Base-by-base conservation (phyloP, 2,329 filamentous ascomycete species). In the Mollisia scopiformis region DNA sequence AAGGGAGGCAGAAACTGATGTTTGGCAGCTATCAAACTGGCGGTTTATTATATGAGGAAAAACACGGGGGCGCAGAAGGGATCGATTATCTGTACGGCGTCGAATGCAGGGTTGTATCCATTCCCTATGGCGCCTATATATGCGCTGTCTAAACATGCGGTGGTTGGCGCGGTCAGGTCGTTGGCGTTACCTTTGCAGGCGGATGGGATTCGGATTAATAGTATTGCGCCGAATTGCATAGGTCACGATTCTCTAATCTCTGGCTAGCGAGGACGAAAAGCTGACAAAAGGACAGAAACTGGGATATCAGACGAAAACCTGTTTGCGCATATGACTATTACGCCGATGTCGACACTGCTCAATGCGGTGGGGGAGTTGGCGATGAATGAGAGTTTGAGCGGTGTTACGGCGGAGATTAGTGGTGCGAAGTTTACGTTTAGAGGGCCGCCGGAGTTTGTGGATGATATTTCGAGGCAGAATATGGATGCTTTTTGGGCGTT, bases 91-190 rank as follows among this genome's bases (percentile, higher is more conserved):
- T 83, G 81, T 73, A 84, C 82, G 0, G 78, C 82, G 0, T 83
- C 81, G 3, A 83, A 83, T 67, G 81, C 80, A 1, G 82, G 82
- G 0, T 54, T 84, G 1, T 84, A 84, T 62, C 75, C 80, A 0
- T 82, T 84, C 57, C 77, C 80, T 0, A 75, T 79, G 2, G 79
- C 80, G 1, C 82, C 82, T 0, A 65, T 84, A 6, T 84, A 84
- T 63, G 76, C 78, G 2, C 75, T 78, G 2, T 76, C 78, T 13
- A 84, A 84, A 63, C 72, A 75, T 49, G 82, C 74, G 8, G 72
- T 84, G 0, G 73, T 84, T n/a, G 79, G 78, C 0, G 75, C 83
- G 0, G 81, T 84, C 6, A 74, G 82, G n/a, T 79, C 80, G 0
- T 69, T 81, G 14, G 78, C 75, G 2, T 68, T 66, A n/a, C 64